Evolutionary conservation across 2,329 filamentous ascomycete species (phyloP).

Genomic region (Plenodomus tracheiphilus): DNA sequence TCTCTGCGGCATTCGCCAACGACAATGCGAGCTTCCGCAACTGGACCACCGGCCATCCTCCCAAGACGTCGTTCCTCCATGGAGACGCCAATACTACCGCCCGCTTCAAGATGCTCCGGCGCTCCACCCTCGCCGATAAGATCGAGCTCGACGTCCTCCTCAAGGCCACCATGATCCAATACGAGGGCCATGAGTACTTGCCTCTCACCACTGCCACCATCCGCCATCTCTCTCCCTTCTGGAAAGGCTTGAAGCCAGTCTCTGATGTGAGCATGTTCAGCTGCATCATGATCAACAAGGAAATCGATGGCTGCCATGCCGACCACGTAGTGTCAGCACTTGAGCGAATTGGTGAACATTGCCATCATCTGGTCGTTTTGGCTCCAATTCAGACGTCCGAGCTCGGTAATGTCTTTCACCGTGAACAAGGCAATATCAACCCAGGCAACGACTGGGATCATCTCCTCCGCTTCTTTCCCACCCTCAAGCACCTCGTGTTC

Average conservation of each 20-base stretch:
- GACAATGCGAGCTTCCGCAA: constrained; percentile 1
- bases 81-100: background rate
- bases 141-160: constrained; percentile 20
- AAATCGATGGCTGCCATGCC: constrained; percentile 14
- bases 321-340: constrained; percentile 13
- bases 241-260: constrained; percentile 16
- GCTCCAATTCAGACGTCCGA: constrained; percentile 15
- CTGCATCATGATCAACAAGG: constrained; percentile 14
- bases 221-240: constrained; percentile 8
- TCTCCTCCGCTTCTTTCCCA: constrained; percentile 17
- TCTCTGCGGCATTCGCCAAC: background rate
- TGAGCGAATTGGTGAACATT: constrained; percentile 14
- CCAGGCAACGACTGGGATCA: constrained; percentile 17
- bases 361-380: constrained; percentile 15
- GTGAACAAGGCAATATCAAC: constrained; percentile 6
- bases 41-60: constrained; percentile 10
- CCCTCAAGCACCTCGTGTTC: constrained; percentile 14
- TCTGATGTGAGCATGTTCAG: constrained; percentile 14
- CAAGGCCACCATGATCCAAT: constrained; percentile 3
- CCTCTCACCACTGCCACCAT: constrained; percentile 11
- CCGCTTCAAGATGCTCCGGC: constrained; percentile 5
- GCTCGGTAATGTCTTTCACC: constrained; percentile 11
- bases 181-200: constrained; percentile 11
- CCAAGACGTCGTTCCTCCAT: constrained; percentile 4
- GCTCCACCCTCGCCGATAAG: constrained; percentile 15